Percentiles rank a stretch among this genome's conserved stretches.
These are phyloP conservation scores for Kurtzmaniella natalensis DNA, from an alignment of 1,139 yeast genomes.

Conservation along the genomic window DNA sequence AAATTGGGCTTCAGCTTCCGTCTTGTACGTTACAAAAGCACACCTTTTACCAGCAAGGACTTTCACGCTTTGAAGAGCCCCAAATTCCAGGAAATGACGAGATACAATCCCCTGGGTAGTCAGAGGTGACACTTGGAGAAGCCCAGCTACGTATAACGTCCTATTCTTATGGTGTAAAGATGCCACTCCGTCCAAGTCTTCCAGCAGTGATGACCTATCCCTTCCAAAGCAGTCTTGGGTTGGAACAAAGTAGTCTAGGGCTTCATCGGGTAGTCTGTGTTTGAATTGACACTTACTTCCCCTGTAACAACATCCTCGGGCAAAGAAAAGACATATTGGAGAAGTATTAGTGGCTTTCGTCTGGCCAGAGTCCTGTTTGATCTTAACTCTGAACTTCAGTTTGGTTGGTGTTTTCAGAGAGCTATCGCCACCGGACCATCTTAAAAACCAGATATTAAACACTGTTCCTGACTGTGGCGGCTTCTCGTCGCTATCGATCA, in stretches of 20 bases:
- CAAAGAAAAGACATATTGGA: constrained; percentile 76
- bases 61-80: constrained; percentile 66
- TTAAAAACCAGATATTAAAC: constrained; percentile 84
- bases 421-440: constrained; percentile 76
- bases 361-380: constrained; percentile 64
- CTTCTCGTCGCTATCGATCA: constrained; percentile 55
- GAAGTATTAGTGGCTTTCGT: constrained; percentile 56
- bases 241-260: constrained; percentile 42
- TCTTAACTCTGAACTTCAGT: constrained; percentile 50
- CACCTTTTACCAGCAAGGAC: constrained; percentile 62
- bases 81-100: constrained; percentile 67
- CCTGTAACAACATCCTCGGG: constrained; percentile 79
- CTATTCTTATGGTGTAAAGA: constrained; percentile 66
- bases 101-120: constrained; percentile 28
- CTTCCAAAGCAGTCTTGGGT: constrained; percentile 92
- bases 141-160: constrained; percentile 76
- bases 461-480: constrained; percentile 80
- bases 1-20: constrained; percentile 80
- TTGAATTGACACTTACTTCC: constrained; percentile 74
- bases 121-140: constrained; percentile 20
- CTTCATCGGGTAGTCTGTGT: constrained; percentile 65
- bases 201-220: constrained; percentile 78
- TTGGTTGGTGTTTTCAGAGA: constrained; percentile 28
- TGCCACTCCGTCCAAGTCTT: constrained; percentile 95
- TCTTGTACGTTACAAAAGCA: constrained; percentile 71